These are phyloP conservation scores for Allomyces macrogynus DNA, from an alignment of 192 early-diverging fungal genomes.

Conservation along the genomic window DNA sequence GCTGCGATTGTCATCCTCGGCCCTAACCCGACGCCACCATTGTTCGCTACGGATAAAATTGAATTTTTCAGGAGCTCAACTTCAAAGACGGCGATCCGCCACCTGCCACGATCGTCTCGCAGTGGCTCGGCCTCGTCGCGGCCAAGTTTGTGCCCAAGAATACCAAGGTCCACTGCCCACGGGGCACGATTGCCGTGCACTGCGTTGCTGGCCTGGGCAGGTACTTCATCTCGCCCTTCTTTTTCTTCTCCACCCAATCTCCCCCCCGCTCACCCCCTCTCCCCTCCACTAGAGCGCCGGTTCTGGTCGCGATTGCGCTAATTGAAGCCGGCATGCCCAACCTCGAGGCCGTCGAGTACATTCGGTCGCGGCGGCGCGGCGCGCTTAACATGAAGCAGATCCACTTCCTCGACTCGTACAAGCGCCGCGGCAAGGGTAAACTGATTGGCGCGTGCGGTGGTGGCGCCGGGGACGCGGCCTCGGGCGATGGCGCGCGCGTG, in stretches of 20 bases:
- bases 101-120: conserved; percentile 30
- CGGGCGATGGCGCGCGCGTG: neutral
- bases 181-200: conserved; percentile 30
- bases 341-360: conserved; percentile 50
- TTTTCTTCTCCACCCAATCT: neutral
- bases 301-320: conserved; percentile 56
- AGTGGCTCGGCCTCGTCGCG: conserved; percentile 43
- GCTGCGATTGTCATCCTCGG: too few species aligned
- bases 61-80: neutral
- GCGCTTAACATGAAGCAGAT: conserved; percentile 56
- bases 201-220: conserved; percentile 64
- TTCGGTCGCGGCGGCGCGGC: conserved; percentile 47
- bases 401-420: conserved; percentile 38
- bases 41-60: neutral
- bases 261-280: neutral
- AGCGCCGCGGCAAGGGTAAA: conserved; percentile 20
- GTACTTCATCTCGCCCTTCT: conserved; percentile 10
- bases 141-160: conserved; percentile 1
- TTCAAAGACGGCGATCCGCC: conserved; percentile 40
- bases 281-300: conserved; percentile 19
- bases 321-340: conserved; percentile 61
- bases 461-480: neutral
- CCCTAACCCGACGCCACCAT: too few species aligned
- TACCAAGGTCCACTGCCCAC: conserved; percentile 1
- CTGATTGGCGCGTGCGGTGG: conserved; percentile 12